phyloP scores from a whole-genome alignment of 2,329 filamentous ascomycete genomes.

The Pseudogymnoascus sp. region DNA sequence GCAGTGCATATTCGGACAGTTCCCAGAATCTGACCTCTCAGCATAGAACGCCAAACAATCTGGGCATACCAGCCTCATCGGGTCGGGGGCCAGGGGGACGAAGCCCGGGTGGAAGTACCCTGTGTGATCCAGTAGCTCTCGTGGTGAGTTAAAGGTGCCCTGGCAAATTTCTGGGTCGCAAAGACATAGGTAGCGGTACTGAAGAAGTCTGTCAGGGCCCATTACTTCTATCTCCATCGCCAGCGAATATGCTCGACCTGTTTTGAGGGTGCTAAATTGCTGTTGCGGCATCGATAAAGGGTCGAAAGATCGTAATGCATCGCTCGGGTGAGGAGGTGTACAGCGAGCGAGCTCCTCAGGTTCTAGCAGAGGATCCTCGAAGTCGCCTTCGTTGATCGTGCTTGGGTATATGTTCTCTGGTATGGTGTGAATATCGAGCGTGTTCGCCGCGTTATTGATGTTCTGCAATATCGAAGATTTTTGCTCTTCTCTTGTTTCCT shows the following conservation, averaged over 20 bases:
- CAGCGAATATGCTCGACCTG: background rate
- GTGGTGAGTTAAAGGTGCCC: background rate
- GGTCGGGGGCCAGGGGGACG: background rate
- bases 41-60: background rate
- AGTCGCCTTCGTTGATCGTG: background rate
- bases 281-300: background rate
- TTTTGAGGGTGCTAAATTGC: background rate
- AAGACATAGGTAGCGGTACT: background rate
- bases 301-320: background rate
- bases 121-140: background rate
- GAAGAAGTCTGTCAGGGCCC: background rate
- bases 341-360: background rate
- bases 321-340: background rate
- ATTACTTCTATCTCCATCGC: background rate
- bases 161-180: background rate
- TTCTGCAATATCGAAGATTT: background rate
- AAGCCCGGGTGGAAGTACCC: background rate
- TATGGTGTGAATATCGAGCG: background rate
- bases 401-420: background rate
- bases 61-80: background rate
- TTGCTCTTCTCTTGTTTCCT: background rate
- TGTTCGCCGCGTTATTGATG: constrained; percentile 1
- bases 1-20: background rate
- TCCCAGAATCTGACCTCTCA: background rate
- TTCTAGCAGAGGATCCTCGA: background rate